These are phyloP conservation scores for Lachancea kluyveri DNA, from an alignment of 805 yeast species.

Conservation along the genomic window DNA sequence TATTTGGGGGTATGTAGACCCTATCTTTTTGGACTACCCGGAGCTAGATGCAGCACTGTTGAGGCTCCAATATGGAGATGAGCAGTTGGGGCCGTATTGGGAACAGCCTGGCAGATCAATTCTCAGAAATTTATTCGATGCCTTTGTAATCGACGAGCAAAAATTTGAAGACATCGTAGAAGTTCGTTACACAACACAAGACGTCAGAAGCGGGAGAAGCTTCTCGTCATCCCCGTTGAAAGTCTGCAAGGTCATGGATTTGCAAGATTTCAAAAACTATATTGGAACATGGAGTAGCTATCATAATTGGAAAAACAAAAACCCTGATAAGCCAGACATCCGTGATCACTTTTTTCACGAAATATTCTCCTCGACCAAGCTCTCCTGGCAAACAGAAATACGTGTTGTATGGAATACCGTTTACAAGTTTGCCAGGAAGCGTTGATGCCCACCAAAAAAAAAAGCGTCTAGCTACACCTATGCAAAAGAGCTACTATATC, in stretches of 20 bases:
- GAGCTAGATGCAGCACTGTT: conserved; percentile 48
- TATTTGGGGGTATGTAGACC: conserved; percentile 76
- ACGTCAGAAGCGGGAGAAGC: conserved; percentile 13
- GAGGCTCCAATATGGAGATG: conserved; percentile 46
- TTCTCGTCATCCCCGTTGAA: conserved; percentile 20
- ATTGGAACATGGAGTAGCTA: conserved; percentile 66
- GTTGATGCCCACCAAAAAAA: no score
- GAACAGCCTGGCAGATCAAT: conserved; percentile 72
- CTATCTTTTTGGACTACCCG: conserved; percentile 46
- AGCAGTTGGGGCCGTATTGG: conserved; percentile 62
- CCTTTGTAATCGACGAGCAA: conserved; percentile 16
- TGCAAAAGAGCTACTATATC: no score
- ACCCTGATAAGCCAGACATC: conserved; percentile 35
- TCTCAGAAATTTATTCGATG: conserved; percentile 38
- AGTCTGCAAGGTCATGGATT: conserved; percentile 34
- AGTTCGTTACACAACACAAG: conserved; percentile 20
- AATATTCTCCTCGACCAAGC: conserved; percentile 29
- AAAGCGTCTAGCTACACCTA: no score
- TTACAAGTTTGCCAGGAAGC: conserved; percentile 21
- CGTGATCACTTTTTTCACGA: conserved; percentile 42
- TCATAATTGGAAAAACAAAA: conserved; percentile 44
- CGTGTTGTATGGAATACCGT: conserved; percentile 25
- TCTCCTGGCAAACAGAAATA: conserved; percentile 11
- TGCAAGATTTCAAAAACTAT: conserved; percentile 46
- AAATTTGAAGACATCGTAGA: conserved; percentile 37